These are phyloP conservation scores for Roridomyces roridus DNA, from an alignment of 768 basidiomycete genomes.

Conservation along the genomic window DNA sequence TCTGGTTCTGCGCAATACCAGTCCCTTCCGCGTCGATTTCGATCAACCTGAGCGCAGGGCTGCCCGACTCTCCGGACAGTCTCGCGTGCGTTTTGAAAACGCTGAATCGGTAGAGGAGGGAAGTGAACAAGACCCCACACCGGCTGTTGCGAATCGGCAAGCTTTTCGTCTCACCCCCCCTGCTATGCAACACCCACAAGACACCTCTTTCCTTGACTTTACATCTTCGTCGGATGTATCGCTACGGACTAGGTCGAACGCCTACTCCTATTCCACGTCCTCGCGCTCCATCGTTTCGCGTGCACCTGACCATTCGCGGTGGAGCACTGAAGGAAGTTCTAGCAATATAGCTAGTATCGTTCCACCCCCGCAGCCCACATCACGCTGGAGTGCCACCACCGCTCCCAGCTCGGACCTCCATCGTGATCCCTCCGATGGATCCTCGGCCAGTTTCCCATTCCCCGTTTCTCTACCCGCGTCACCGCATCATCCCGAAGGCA, in stretches of 20 bases:
- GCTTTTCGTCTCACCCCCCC: conserved; percentile 35
- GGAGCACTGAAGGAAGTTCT: conserved; percentile 16
- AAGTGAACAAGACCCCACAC: background rate
- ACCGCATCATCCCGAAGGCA: conserved; percentile 38
- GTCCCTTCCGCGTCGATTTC: conserved; percentile 55
- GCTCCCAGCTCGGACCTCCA: conserved; percentile 31
- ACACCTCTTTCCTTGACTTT: conserved; percentile 47
- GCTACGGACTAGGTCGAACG: conserved; percentile 29
- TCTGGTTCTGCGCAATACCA: conserved; percentile 45
- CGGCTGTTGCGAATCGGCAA: conserved; percentile 1
- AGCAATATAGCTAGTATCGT: conserved; percentile 24
- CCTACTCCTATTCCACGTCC: conserved; percentile 24
- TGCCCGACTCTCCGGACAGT: conserved; percentile 35
- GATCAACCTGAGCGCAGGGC: conserved; percentile 13
- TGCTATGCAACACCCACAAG: conserved; percentile 21
- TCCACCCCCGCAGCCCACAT: conserved; percentile 30
- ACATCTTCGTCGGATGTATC: conserved; percentile 39
- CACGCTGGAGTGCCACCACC: conserved; percentile 52
- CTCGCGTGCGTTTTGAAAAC: conserved; percentile 28
- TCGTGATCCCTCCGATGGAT: conserved; percentile 24
- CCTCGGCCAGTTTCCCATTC: conserved; percentile 47
- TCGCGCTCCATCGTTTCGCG: conserved; percentile 21
- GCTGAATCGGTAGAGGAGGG: background rate
- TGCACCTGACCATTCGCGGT: conserved; percentile 8
- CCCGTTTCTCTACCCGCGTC: conserved; percentile 53